Evolutionary conservation across 352 stramenopile genomes (phyloP).

Genomic region (Phytophthora pluvialis): DNA sequence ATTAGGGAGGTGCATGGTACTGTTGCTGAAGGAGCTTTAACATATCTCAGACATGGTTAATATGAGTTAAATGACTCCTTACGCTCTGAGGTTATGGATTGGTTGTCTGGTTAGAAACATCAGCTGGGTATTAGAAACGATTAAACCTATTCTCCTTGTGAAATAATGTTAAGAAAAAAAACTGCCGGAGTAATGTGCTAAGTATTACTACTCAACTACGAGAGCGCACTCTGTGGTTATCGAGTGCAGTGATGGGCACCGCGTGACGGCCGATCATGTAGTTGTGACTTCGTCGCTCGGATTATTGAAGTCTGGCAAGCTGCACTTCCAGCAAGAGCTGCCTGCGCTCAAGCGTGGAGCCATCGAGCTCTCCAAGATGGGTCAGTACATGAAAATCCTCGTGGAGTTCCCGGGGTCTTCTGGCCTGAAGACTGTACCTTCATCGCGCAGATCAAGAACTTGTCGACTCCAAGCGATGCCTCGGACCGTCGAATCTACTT

Average conservation of each 20-base stretch:
- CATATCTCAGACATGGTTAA: no score
- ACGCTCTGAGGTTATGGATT: no score
- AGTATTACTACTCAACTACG: no score
- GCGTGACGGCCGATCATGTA: conserved; percentile 46
- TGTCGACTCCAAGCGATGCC: neutral
- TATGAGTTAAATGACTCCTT: no score
- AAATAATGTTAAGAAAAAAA: no score
- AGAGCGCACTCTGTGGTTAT: conserved; percentile 37
- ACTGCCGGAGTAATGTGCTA: no score
- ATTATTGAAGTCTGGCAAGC: conserved; percentile 46
- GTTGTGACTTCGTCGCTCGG: conserved; percentile 69
- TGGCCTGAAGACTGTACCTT: conserved; percentile 59
- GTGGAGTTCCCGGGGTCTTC: conserved; percentile 70
- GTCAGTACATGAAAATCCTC: conserved; percentile 82
- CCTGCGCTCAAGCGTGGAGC: conserved; percentile 47
- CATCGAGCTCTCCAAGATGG: conserved; percentile 62
- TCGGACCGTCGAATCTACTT: conserved; percentile 47
- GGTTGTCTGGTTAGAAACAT: no score
- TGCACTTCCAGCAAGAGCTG: conserved; percentile 60
- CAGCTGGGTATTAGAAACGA: no score
- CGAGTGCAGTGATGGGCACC: conserved; percentile 29
- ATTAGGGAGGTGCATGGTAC: no score
- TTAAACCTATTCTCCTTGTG: no score
- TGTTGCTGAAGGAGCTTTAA: no score
- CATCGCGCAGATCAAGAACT: conserved; percentile 41